These are phyloP conservation scores for Plasmodium relictum DNA, from an alignment of 169 alveolate species.

Conservation along the genomic window DNA sequence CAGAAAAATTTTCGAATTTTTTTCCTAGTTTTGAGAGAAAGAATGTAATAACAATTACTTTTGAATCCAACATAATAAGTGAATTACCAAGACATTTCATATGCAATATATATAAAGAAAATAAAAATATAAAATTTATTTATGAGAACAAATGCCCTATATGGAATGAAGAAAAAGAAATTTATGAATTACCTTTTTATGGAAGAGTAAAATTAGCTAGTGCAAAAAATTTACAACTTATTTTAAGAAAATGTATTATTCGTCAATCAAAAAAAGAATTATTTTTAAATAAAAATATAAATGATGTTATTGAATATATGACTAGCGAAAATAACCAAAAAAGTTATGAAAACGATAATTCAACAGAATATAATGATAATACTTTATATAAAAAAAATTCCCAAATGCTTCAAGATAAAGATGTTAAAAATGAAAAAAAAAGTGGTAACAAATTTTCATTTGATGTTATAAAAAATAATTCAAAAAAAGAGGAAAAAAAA, in stretches of 20 bases:
- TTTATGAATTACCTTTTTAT: constrained; percentile 83
- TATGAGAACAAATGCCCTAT: constrained; percentile 77
- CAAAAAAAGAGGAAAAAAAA: constrained; percentile 35
- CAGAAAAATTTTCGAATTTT: constrained; percentile 58
- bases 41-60: constrained; percentile 44
- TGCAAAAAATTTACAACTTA: constrained; percentile 85
- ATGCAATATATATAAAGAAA: constrained; percentile 65
- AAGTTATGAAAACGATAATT: background rate
- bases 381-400: background rate
- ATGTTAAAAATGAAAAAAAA: background rate
- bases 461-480: constrained; percentile 77
- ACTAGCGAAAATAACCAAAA: background rate
- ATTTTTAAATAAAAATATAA: constrained; percentile 46
- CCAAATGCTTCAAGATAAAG: background rate
- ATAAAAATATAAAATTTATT: constrained; percentile 53
- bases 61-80: constrained; percentile 75
- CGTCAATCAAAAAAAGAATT: constrained; percentile 14
- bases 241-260: constrained; percentile 72
- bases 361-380: background rate
- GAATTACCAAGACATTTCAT: constrained; percentile 76
- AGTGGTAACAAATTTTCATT: constrained; percentile 55
- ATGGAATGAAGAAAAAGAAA: constrained; percentile 82
- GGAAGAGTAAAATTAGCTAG: constrained; percentile 83
- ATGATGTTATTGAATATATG: constrained; percentile 74
- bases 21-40: constrained; percentile 73